Conservation (phyloP, 805 yeast genomes). For the Diddensiella caesifluorescens region DNA sequence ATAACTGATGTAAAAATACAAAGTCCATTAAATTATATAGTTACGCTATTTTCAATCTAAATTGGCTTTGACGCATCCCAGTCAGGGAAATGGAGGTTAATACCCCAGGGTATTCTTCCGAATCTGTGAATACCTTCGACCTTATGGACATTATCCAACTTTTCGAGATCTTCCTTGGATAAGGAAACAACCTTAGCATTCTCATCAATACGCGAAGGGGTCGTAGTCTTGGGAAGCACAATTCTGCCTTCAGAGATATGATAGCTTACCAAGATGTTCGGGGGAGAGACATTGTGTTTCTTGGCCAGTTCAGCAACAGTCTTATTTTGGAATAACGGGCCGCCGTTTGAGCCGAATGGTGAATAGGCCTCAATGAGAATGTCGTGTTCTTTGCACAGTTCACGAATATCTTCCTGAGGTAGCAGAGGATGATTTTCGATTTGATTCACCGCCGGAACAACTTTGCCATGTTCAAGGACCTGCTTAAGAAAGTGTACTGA, state of each 20-base stretch:
- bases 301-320: conserved; percentile 52
- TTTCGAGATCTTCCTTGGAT: conserved; percentile 37
- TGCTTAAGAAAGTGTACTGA: conserved; percentile 47
- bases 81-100: conserved; percentile 29
- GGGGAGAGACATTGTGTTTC: conserved; percentile 41
- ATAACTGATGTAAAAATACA: too few relatives aligned
- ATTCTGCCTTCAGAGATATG: conserved; percentile 48
- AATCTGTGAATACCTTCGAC: conserved; percentile 25
- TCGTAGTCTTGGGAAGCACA: conserved; percentile 66
- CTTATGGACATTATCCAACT: conserved; percentile 27
- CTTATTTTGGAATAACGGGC: conserved; percentile 39
- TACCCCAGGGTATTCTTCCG: conserved; percentile 29
- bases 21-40: neutral
- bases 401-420: conserved; percentile 56
- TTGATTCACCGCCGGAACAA: conserved; percentile 68
- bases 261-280: conserved; percentile 31
- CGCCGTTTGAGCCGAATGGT: conserved; percentile 38
- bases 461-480: conserved; percentile 44
- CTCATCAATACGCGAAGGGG: conserved; percentile 50
- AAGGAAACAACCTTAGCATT: conserved; percentile 40
- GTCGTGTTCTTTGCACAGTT: conserved; percentile 47
- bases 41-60: neutral
- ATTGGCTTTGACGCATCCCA: conserved; percentile 24
- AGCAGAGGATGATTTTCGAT: conserved; percentile 70
- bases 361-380: conserved; percentile 69